Evolutionary conservation across 352 stramenopile species (phyloP), one percentile per base, ranked within the genome.

Genomic region (Phytophthora constricta): DNA sequence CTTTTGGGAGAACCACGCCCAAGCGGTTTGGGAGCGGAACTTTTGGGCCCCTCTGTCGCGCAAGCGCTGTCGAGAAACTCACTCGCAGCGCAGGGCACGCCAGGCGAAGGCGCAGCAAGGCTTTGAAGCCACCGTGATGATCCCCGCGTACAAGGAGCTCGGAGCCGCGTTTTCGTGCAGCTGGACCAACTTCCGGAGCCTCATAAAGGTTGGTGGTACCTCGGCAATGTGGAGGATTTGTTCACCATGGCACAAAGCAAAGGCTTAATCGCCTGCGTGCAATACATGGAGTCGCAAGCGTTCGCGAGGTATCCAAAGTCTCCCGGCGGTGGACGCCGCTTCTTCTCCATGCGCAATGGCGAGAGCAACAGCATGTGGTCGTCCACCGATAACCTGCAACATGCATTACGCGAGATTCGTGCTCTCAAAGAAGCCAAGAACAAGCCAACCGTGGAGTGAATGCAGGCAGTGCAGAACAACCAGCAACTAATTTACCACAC

Each of bases 291-390:
- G 39, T 50, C 48, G 17, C 46, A 78, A 43, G 20, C 52, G 17
- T 47, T 45, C 2, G 52, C 65, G 62, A 55, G 72, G n/a, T 74
- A 70, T 53, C 72, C 72, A 4, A 41, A 62, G 13, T 26, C 34
- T 26, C 41, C 47, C 3, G 52, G 53, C 9, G 23, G 31, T 2
- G 37, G 39, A 22, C 19, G 34, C 0, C 5, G 17, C 5, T 56
- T 51, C 9, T 51, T 57, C 14, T 54, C 55, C 14, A 33, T 37
- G 26, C 26, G 61, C 20, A 57, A 79, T 45, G 41, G 52, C 16
- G 58, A 64, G 49, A 80, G 72, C 37, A 31, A 42, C 16, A 77
- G 64, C 55, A 80, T 80, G 72, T 80, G 72, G 72, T 75, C 72
- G 22, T 62, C 59, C 7, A 48, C 58, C 3, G 7, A 4, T 10